phyloP scores from a whole-genome alignment of 257 asterid species.

The Solanum lycopersicoides region DNA sequence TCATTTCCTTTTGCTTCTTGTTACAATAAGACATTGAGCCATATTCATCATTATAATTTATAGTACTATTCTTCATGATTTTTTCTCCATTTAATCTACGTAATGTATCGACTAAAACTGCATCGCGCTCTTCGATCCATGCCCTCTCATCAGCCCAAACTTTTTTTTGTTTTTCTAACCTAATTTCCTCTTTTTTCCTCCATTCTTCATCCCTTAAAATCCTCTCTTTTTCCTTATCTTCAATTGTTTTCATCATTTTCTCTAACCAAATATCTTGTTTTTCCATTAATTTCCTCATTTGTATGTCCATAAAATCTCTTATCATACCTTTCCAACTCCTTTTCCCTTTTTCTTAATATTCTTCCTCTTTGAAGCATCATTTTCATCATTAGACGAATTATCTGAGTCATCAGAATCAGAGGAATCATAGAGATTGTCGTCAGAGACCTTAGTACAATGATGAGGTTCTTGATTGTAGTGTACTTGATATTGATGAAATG shows the following conservation, averaged over 20 bases:
- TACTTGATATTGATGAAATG: not conserved
- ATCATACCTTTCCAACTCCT: slow-evolving; percentile 61
- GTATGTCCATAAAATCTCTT: slow-evolving; percentile 52
- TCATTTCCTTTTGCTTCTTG: not conserved
- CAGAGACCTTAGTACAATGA: slow-evolving; percentile 23
- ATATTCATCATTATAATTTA: not conserved
- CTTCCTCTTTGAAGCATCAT: slow-evolving; percentile 27
- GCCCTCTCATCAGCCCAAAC: slow-evolving; percentile 82
- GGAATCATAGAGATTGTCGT: slow-evolving; percentile 62
- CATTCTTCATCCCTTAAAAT: slow-evolving; percentile 61
- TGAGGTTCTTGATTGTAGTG: not conserved
- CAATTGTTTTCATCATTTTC: slow-evolving; percentile 67
- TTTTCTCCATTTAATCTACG: slow-evolving; percentile 37
- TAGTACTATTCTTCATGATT: not conserved
- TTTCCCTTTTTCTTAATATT: slow-evolving; percentile 23
- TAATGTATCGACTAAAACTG: slow-evolving; percentile 57
- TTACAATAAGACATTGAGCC: not conserved
- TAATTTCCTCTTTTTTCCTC: slow-evolving; percentile 58
- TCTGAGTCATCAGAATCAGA: slow-evolving; percentile 44
- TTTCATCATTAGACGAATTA: slow-evolving; percentile 28
- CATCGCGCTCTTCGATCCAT: slow-evolving; percentile 78
- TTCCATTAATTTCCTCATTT: slow-evolving; percentile 73
- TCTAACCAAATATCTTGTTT: slow-evolving; percentile 87
- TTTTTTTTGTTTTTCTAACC: slow-evolving; percentile 65
- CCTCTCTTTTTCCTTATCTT: slow-evolving; percentile 76